phyloP scores from a whole-genome alignment of 495 filamentous ascomycete genomes.

The Pseudomonodictys pantanalensis region DNA sequence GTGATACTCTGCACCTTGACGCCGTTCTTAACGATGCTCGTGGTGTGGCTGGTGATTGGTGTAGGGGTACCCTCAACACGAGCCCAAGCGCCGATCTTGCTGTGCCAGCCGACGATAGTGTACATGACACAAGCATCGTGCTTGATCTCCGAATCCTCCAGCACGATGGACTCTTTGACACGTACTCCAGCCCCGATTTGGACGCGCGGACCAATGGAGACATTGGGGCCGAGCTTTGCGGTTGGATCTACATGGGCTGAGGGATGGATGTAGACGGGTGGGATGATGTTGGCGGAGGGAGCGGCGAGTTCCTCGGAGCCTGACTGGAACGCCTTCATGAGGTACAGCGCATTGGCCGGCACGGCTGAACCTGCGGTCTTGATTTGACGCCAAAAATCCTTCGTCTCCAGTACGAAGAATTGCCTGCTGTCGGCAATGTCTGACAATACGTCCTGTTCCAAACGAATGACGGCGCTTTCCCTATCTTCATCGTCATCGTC shows the following conservation, averaged over 20 bases:
- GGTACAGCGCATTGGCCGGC: constrained; percentile 94
- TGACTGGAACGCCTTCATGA: constrained; percentile 88
- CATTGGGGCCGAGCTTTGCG: constrained; percentile 95
- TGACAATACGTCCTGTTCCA: constrained; percentile 96
- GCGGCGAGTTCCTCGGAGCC: constrained; percentile 77
- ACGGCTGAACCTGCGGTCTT: constrained; percentile 98
- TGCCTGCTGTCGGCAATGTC: constrained; percentile 96
- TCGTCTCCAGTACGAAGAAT: constrained; percentile 98
- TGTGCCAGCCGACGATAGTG: constrained; percentile 95
- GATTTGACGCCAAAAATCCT: constrained; percentile 99
- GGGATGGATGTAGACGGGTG: constrained; percentile 96
- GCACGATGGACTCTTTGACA: constrained; percentile 92
- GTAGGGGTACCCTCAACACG: constrained; percentile 95
- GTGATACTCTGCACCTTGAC: constrained; percentile 99
- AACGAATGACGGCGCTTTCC: constrained; percentile 83
- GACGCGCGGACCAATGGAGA: constrained; percentile 86
- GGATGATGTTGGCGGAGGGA: constrained; percentile 84
- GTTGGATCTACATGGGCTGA: constrained; percentile 90
- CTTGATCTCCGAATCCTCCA: constrained; percentile 94
- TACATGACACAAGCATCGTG: constrained; percentile 96
- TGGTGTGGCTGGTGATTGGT: constrained; percentile 82
- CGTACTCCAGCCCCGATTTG: constrained; percentile 82
- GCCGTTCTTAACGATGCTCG: constrained; percentile 93
- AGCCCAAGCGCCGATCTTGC: constrained; percentile 94
- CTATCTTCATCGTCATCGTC: constrained; percentile 71